Conservation (phyloP, 2,329 filamentous ascomycete genomes). For the Penicillium expansum region DNA sequence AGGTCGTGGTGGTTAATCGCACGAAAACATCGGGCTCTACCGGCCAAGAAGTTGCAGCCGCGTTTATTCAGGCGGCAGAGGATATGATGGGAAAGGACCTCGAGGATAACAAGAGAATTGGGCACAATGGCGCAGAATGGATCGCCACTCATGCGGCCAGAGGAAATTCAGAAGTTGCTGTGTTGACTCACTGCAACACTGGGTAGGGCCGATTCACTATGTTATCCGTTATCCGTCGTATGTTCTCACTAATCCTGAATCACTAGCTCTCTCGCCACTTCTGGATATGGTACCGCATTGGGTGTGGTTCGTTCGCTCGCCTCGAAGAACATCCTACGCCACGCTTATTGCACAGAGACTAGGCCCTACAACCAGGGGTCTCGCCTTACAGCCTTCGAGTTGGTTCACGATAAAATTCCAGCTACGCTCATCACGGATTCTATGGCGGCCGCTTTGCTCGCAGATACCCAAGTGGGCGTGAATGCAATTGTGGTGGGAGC, state of each 20-base stretch:
- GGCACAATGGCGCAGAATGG: conserved; percentile 79
- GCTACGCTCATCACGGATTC: conserved; percentile 92
- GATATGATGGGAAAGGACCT: conserved; percentile 84
- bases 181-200: conserved; percentile 97
- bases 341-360: conserved; percentile 95
- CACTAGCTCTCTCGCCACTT: conserved; percentile 81
- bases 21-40: conserved; percentile 34
- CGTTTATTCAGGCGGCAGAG: conserved; percentile 78
- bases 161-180: conserved; percentile 63
- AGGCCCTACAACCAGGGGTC: conserved; percentile 97
- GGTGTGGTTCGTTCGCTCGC: conserved; percentile 88
- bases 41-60: conserved; percentile 55
- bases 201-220: conserved; percentile 55
- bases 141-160: conserved; percentile 59
- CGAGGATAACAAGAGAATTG: conserved; percentile 81
- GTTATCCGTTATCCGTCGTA: neutral
- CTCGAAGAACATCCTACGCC: conserved; percentile 62
- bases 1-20: conserved; percentile 56
- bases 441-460: conserved; percentile 87
- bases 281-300: conserved; percentile 93
- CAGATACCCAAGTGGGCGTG: conserved; percentile 60
- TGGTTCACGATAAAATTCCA: conserved; percentile 90
- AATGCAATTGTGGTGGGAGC: conserved; percentile 89
- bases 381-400: conserved; percentile 88
- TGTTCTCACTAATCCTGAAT: conserved; percentile 1